Conservation (phyloP, 768 basidiomycete species). For the Lactarius indigo region DNA sequence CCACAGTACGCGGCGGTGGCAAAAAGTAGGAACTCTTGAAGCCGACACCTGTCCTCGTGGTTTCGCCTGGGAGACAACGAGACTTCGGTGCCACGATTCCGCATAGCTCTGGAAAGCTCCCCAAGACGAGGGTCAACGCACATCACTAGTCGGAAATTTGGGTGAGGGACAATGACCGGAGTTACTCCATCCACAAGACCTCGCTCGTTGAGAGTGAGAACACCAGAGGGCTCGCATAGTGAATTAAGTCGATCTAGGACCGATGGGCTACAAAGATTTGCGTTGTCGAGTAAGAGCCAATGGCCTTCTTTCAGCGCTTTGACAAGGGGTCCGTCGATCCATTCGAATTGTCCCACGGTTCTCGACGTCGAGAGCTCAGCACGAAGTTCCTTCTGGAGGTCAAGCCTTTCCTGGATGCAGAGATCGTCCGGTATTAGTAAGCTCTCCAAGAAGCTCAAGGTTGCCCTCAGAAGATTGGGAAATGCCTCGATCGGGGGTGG, state of each 20-base stretch:
- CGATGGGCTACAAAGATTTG: conserved; percentile 92
- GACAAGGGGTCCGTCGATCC: conserved; percentile 92
- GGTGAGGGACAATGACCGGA: conserved; percentile 75
- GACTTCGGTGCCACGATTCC: conserved; percentile 92
- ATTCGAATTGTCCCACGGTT: conserved; percentile 68
- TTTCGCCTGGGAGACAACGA: conserved; percentile 37
- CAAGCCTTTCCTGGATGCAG: conserved; percentile 4
- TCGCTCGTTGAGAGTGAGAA: conserved; percentile 82
- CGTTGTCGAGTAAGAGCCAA: conserved; percentile 89
- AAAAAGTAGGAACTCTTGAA: conserved; percentile 19
- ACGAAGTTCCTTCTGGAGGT: conserved; percentile 8
- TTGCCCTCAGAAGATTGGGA: conserved; percentile 29
- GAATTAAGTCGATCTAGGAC: conserved; percentile 96
- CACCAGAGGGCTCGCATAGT: conserved; percentile 84
- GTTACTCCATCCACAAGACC: conserved; percentile 77
- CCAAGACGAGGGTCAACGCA: conserved; percentile 86
- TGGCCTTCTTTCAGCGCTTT: conserved; percentile 80
- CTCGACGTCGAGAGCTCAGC: conserved; percentile 30
- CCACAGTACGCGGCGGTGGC: neutral
- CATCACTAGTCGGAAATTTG: conserved; percentile 92
- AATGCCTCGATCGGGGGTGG: conserved; percentile 3
- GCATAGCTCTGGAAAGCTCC: conserved; percentile 96
- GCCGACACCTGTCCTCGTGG: conserved; percentile 16
- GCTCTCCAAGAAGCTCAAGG: conserved; percentile 32
- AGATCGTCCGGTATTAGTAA: conserved; percentile 24